Evolutionary conservation across 108 stramenopile species (phyloP).

Genomic region (Schizochytrium sp.): DNA sequence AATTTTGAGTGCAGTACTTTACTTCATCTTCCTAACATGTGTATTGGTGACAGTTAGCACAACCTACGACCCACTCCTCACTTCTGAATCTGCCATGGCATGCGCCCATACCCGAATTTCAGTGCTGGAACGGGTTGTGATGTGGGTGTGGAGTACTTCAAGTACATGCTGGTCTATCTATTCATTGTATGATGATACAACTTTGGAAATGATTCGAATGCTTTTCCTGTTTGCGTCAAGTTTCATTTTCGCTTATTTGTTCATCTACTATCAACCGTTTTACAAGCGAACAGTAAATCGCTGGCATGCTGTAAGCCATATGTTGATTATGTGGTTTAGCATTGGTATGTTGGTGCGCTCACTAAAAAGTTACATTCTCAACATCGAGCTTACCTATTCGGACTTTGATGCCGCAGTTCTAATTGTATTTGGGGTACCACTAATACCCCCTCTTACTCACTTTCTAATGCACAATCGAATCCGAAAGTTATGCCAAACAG

Average conservation of each 20-base stretch:
- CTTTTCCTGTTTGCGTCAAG: background rate
- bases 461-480: conserved; percentile 9
- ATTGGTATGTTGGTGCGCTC: conserved; percentile 6
- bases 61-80: background rate
- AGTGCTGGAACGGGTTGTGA: background rate
- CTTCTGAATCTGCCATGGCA: background rate
- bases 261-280: background rate
- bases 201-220: background rate
- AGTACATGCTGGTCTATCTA: background rate
- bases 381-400: background rate
- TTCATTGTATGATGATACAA: background rate
- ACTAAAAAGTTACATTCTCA: background rate
- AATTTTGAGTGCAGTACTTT: background rate
- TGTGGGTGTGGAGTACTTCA: background rate
- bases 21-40: background rate
- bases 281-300: background rate
- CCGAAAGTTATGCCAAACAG: background rate
- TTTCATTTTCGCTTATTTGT: background rate
- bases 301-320: background rate
- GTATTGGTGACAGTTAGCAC: background rate
- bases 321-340: conserved; percentile 15
- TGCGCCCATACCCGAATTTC: conserved; percentile 13
- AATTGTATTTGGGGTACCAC: background rate
- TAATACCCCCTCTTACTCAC: background rate
- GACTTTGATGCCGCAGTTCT: conserved; percentile 37